phyloP scores from a whole-genome alignment of 345 rosid species.

The Trapa incisa region DNA sequence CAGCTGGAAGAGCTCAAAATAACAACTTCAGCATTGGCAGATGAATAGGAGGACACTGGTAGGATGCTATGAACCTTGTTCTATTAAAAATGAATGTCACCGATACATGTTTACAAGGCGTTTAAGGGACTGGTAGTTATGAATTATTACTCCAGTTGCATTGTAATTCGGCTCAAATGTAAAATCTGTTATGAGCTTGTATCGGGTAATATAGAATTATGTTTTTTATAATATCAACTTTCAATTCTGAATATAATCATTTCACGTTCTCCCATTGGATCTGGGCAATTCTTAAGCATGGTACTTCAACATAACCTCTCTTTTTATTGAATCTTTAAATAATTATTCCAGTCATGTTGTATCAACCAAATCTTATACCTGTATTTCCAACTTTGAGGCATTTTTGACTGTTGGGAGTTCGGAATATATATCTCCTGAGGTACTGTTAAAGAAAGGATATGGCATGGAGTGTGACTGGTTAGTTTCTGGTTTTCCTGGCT shows the following conservation, averaged over 20 bases:
- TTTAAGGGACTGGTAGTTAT: neutral
- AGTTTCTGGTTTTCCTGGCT: constrained; percentile 17
- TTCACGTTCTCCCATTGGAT: neutral
- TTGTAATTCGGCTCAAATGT: neutral
- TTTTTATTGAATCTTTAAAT: neutral
- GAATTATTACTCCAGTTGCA: neutral
- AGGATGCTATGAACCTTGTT: constrained; percentile 10
- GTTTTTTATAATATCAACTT: neutral
- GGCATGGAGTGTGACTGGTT: constrained; percentile 99
- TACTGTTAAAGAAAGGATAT: constrained; percentile 88
- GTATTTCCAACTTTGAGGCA: constrained; percentile 35
- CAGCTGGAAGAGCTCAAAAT: constrained; percentile 78
- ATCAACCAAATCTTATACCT: neutral
- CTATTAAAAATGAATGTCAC: neutral
- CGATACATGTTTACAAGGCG: neutral
- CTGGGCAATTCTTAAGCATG: neutral
- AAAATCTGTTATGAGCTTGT: neutral
- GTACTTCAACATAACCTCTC: neutral
- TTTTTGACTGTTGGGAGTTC: constrained; percentile 98
- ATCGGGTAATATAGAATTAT: neutral
- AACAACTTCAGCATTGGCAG: constrained; percentile 99
- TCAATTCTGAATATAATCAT: neutral
- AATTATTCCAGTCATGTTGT: neutral
- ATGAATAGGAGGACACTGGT: constrained; percentile 95
- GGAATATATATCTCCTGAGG: constrained; percentile 96